Conservation (phyloP, 805 yeast species). For the Yarrowia keelungensis region DNA sequence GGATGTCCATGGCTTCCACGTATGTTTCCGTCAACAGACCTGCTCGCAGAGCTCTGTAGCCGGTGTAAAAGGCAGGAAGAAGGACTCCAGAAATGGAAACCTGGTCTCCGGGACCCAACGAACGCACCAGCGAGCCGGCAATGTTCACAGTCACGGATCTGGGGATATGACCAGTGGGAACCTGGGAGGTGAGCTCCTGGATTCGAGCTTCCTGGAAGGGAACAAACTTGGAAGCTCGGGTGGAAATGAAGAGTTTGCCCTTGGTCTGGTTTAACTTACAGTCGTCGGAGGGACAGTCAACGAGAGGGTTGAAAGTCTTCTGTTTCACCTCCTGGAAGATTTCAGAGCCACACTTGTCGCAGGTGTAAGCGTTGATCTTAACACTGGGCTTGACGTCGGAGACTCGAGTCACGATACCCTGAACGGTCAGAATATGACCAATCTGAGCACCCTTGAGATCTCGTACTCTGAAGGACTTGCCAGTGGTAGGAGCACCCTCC, state of each 20-base stretch:
- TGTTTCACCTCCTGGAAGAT: constrained; percentile 93
- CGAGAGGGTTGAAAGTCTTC: constrained; percentile 83
- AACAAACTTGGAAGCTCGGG: constrained; percentile 93
- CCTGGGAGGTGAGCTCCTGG: constrained; percentile 95
- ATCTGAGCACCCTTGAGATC: constrained; percentile 82
- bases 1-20: constrained; percentile 82
- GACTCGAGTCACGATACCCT: constrained; percentile 95
- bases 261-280: constrained; percentile 80
- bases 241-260: constrained; percentile 89
- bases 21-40: constrained; percentile 94
- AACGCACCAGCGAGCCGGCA: constrained; percentile 89
- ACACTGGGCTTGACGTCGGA: constrained; percentile 96
- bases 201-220: constrained; percentile 95
- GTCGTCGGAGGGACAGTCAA: constrained; percentile 81
- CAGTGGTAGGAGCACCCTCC: constrained; percentile 45
- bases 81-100: constrained; percentile 93
- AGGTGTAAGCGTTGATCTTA: constrained; percentile 90
- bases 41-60: constrained; percentile 89
- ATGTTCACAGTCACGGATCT: constrained; percentile 83
- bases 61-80: constrained; percentile 94
- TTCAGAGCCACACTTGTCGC: constrained; percentile 97
- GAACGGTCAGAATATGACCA: constrained; percentile 86
- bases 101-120: constrained; percentile 90
- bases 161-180: constrained; percentile 98
- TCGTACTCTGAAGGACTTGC: constrained; percentile 82